Conservation (phyloP, 2,329 filamentous ascomycete species). For the Colletotrichum aenigma region DNA sequence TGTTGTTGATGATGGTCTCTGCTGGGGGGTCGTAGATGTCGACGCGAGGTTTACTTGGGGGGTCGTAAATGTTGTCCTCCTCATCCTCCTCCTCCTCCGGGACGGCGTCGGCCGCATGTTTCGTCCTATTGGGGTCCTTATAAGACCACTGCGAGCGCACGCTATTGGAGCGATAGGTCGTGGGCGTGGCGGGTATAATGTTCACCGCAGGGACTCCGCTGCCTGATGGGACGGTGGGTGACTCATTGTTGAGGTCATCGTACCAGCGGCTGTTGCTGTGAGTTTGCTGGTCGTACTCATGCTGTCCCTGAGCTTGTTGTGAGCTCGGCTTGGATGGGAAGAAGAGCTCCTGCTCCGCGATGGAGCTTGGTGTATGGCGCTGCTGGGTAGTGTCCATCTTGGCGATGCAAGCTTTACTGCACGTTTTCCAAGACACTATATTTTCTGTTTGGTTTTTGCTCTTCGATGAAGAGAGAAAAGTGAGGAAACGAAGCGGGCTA, state of each 20-base stretch:
- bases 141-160: conserved; percentile 12
- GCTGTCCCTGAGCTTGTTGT: neutral
- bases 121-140: neutral
- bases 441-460: neutral
- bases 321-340: neutral
- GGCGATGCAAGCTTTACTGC: neutral
- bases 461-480: neutral
- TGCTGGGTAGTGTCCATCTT: conserved; percentile 13
- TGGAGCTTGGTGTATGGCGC: conserved; percentile 11
- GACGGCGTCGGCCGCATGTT: neutral
- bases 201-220: conserved; percentile 16
- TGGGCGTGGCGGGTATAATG: conserved; percentile 16
- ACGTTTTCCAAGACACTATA: neutral
- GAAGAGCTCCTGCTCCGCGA: conserved; percentile 15
- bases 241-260: conserved; percentile 6
- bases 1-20: neutral
- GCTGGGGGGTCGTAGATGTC: neutral
- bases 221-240: conserved; percentile 1
- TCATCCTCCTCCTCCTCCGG: conserved; percentile 13
- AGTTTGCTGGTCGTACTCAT: neutral
- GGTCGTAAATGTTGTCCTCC: conserved; percentile 11
- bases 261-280: neutral
- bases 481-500: neutral
- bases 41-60: neutral
- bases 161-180: conserved; percentile 14